Evolutionary conservation across 495 filamentous ascomycete species (phyloP).

Genomic region (Tuber melanosporum): DNA sequence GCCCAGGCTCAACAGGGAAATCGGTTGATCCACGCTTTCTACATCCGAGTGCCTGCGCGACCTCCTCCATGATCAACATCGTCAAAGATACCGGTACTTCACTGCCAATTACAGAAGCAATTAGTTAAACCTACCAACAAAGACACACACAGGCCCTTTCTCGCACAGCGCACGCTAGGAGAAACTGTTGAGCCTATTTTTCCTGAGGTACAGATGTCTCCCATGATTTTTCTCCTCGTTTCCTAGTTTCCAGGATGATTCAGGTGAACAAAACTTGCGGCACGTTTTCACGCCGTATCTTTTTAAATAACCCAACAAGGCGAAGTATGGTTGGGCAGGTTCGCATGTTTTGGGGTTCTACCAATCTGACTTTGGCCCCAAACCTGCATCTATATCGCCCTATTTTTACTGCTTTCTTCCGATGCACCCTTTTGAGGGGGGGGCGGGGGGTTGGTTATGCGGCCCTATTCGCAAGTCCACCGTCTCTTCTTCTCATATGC

Average conservation of each 20-base stretch:
- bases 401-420: conserved; percentile 18
- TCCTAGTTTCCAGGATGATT: neutral
- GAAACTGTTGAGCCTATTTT: neutral
- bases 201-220: neutral
- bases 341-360: neutral
- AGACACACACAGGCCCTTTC: neutral
- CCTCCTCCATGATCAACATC: neutral
- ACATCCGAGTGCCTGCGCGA: neutral
- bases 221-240: neutral
- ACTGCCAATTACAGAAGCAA: neutral
- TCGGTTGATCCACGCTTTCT: neutral
- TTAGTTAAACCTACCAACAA: neutral
- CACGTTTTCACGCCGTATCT: neutral
- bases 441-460: conserved; percentile 17
- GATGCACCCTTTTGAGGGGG: conserved; percentile 16
- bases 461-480: conserved; percentile 28
- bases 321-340: neutral
- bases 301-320: neutral
- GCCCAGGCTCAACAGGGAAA: neutral
- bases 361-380: conserved; percentile 20
- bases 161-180: neutral
- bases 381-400: conserved; percentile 25
- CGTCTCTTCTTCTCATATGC: conserved; percentile 19
- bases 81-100: neutral
- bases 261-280: neutral